phyloP scores from a whole-genome alignment of 176 grass and related monocot genomes.

The Tillandsia fasciculata region DNA sequence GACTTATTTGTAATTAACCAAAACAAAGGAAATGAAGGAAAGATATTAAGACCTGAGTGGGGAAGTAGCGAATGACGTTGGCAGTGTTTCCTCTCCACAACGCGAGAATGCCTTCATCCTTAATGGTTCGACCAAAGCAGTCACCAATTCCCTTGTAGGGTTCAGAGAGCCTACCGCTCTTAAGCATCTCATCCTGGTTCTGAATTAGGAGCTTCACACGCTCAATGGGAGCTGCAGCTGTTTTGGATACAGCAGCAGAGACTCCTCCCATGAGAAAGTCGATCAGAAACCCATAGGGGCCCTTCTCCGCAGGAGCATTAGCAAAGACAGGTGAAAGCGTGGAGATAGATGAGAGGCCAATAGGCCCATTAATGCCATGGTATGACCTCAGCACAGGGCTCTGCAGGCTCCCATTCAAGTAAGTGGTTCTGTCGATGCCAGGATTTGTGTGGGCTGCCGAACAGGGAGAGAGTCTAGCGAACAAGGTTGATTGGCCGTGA shows the following conservation, averaged over 20 bases:
- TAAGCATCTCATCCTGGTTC: conserved; percentile 1
- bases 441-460: not conserved
- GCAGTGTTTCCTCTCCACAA: conserved; percentile 11
- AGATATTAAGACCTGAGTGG: not conserved
- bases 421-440: not conserved
- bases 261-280: not conserved
- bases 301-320: conserved; percentile 4
- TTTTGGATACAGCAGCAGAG: too few relatives aligned
- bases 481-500: conserved; percentile 1
- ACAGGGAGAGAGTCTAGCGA: not conserved
- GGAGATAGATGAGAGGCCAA: conserved; percentile 1
- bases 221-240: too few relatives aligned
- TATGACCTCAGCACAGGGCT: not conserved
- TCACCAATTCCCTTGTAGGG: conserved; percentile 8
- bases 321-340: not conserved
- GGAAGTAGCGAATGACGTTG: conserved; percentile 10
- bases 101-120: not conserved
- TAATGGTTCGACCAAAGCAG: conserved; percentile 1
- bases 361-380: not conserved
- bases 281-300: not conserved
- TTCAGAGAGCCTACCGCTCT: not conserved
- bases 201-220: too few relatives aligned
- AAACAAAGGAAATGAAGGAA: not conserved
- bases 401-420: not conserved
- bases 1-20: not conserved